Base-by-base conservation (phyloP, 805 yeast species). In the Kluyveromyces starmeri region DNA sequence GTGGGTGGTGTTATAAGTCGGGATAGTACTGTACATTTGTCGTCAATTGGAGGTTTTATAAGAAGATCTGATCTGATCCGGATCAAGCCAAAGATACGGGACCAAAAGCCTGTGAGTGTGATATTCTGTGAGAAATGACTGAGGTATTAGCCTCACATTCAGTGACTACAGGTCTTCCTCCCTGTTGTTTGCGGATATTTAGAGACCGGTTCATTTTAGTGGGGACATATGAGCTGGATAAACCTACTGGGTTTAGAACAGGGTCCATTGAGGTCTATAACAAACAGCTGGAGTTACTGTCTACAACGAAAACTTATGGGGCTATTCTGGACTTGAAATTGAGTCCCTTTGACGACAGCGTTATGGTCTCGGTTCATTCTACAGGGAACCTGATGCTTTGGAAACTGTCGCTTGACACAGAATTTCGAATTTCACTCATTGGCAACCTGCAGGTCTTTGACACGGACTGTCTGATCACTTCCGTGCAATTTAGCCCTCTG, bases 271-370 rank as follows among this genome's bases (percentile, higher is more conserved):
- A 73, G 34, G 46, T 68, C 1, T 68, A 61, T 32, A 36, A 45
- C 15, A 34, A 37, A 2, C 43, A 48, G 5, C 39, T 63, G 26
- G 39, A 32, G 1, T 38, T 58, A 3, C n/a, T 60, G 1, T 30
- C 43, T 2, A 47, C 62, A 1, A 41, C 43, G 18, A 47, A 56
- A 2, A 68, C 80, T 0, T 58, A 61, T 21, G 68, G 78, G 35
- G 89, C 97, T 0, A 68, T 92, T 11, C 56, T 92, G 28, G 98
- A 92, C 51, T 45, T 89, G 27, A 83, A 84, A 44, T 58, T 83
- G 35, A 65, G 69, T 17, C 83, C 86, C 0, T 62, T 60, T 28
- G 75, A 78, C 43, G 51, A 59, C 8, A 41, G 62, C 4, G 26
- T 69, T 7, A 45, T 84, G 4, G 66, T 68, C 2, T 68, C 83